These are phyloP conservation scores for Penstemon davidsonii DNA, from an alignment of 257 asterid species.

Conservation along the genomic window DNA sequence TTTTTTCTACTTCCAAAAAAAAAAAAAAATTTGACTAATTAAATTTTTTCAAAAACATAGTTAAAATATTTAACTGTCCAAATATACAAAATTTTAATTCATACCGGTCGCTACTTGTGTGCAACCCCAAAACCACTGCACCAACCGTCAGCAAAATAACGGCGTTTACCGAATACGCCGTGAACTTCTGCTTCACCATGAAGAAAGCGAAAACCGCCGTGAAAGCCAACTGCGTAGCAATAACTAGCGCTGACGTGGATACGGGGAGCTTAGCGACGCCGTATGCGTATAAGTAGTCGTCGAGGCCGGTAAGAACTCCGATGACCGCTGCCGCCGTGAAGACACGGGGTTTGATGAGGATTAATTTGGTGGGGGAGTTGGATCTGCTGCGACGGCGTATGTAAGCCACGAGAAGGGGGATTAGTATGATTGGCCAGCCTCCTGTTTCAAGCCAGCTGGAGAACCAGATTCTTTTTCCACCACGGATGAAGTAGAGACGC, in stretches of 20 bases:
- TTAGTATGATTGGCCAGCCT: constrained; percentile 27
- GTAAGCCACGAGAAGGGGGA: constrained; percentile 25
- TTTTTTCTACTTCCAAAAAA: too few species aligned
- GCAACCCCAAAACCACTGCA: constrained; percentile 43
- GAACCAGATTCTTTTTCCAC: constrained; percentile 46
- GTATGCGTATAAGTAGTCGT: constrained; percentile 44
- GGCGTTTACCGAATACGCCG: constrained; percentile 45
- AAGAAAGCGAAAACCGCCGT: constrained; percentile 44
- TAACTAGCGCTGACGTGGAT: constrained; percentile 42
- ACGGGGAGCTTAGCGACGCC: constrained; percentile 47
- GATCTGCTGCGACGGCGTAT: constrained; percentile 14
- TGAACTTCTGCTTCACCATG: constrained; percentile 43
- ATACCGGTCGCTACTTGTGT: constrained; percentile 35
- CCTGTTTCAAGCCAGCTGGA: constrained; percentile 42
- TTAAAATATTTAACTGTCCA: too few species aligned
- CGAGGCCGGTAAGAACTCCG: constrained; percentile 41
- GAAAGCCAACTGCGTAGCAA: constrained; percentile 49
- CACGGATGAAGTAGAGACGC: constrained; percentile 52
- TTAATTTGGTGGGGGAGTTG: neutral
- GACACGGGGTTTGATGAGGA: constrained; percentile 34
- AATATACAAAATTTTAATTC: too few species aligned
- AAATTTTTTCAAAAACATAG: too few species aligned
- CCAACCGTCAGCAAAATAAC: constrained; percentile 44
- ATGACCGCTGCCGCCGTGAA: constrained; percentile 33
- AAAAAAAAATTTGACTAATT: too few species aligned